Evolutionary conservation across 495 filamentous ascomycete genomes (phyloP).

Genomic region (Penicillium angulare): DNA sequence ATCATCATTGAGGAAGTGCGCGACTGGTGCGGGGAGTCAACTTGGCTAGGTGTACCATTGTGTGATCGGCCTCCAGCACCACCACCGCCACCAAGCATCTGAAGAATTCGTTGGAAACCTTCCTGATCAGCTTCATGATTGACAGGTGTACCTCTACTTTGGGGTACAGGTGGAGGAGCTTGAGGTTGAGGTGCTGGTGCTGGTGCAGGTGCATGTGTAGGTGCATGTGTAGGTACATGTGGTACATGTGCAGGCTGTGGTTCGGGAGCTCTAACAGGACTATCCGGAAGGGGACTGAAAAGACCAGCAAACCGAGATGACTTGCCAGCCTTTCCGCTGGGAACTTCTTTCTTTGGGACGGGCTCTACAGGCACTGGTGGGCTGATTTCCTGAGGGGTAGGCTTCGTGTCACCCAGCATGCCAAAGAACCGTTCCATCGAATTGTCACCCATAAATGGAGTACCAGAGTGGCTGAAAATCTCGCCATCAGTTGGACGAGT

Average conservation of each 20-base stretch:
- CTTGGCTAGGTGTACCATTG: constrained; percentile 42
- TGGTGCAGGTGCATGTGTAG: too few species aligned
- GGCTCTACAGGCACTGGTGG: constrained; percentile 28
- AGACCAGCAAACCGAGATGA: constrained; percentile 83
- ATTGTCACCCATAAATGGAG: constrained; percentile 54
- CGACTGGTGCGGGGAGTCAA: constrained; percentile 24
- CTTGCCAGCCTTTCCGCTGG: constrained; percentile 42
- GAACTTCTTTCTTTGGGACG: constrained; percentile 23
- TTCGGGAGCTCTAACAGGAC: constrained; percentile 53
- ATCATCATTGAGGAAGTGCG: constrained; percentile 28
- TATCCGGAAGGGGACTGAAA: constrained; percentile 66
- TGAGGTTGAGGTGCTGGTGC: too few species aligned
- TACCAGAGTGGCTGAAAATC: constrained; percentile 34
- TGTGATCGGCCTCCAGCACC: constrained; percentile 36
- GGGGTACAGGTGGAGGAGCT: constrained; percentile 26
- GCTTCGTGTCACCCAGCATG: constrained; percentile 54
- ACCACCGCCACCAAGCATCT: constrained; percentile 65
- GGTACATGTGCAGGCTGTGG: constrained; percentile 25
- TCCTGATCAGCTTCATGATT: constrained; percentile 74
- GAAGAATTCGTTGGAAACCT: constrained; percentile 83
- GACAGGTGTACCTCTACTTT: constrained; percentile 23
- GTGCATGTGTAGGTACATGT: too few species aligned
- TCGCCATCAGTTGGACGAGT: constrained; percentile 36
- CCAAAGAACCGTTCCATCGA: constrained; percentile 81
- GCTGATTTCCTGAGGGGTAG: constrained; percentile 22